Evolutionary conservation across 345 rosid genomes (phyloP).

Genomic region (Eucalyptus coolabah): DNA sequence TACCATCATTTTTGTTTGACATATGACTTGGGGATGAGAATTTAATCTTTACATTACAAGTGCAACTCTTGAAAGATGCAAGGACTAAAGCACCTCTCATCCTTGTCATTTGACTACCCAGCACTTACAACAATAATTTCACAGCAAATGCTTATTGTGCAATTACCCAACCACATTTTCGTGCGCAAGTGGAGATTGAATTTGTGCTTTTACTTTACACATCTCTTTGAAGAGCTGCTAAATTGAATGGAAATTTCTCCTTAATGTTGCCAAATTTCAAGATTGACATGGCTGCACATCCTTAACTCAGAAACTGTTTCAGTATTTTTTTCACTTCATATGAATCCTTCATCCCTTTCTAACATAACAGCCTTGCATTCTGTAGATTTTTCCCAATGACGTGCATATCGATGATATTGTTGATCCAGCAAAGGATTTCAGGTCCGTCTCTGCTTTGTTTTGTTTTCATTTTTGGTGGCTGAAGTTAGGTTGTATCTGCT

Average conservation of each 20-base stretch:
- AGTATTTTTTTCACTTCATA: not conserved
- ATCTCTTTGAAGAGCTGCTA: not conserved
- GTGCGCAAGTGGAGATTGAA: not conserved
- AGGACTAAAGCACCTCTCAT: not conserved
- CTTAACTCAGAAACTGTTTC: not conserved
- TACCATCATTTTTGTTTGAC: not conserved
- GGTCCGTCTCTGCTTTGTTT: slow-evolving; percentile 21
- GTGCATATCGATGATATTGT: slow-evolving; percentile 53
- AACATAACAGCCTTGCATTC: not conserved
- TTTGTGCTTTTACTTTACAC: not conserved
- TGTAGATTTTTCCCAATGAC: slow-evolving; percentile 82
- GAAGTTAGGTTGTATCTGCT: not conserved
- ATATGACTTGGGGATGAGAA: not conserved
- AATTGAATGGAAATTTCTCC: not conserved
- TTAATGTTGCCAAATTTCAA: not conserved
- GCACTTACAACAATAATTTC: not conserved
- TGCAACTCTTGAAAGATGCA: not conserved
- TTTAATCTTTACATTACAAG: not conserved
- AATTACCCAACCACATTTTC: not conserved
- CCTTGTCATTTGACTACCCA: not conserved
- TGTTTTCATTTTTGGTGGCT: not conserved
- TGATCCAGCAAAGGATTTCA: slow-evolving; percentile 63
- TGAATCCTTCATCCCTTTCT: not conserved
- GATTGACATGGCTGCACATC: not conserved
- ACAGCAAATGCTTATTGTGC: not conserved